These are phyloP conservation scores for Russula olivacea DNA, from an alignment of 768 basidiomycete genomes.

Conservation along the genomic window DNA sequence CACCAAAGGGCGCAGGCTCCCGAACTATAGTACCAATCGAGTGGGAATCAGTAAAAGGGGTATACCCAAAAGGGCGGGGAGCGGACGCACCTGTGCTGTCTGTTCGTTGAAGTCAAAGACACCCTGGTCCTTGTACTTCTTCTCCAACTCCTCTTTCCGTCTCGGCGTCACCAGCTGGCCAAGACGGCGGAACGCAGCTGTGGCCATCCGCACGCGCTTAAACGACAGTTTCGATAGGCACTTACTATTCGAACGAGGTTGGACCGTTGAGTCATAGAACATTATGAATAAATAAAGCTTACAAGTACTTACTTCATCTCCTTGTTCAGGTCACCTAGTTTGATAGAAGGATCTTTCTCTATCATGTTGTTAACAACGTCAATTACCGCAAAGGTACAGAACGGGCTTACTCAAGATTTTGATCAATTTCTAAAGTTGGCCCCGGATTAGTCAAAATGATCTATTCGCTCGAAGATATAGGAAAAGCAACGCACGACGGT, in stretches of 20 bases:
- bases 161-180: background rate
- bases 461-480: background rate
- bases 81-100: background rate
- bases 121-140: background rate
- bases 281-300: background rate
- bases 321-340: background rate
- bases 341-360: slow-evolving; percentile 12
- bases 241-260: background rate
- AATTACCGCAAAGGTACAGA: background rate
- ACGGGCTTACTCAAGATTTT: slow-evolving; percentile 3
- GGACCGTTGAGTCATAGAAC: background rate
- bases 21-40: background rate
- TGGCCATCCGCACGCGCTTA: slow-evolving; percentile 3
- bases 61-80: background rate
- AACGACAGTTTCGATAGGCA: slow-evolving; percentile 5
- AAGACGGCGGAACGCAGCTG: background rate
- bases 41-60: background rate
- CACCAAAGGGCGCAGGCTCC: slow-evolving; percentile 6
- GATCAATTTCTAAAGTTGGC: slow-evolving; percentile 1
- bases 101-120: slow-evolving; percentile 1
- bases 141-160: background rate
- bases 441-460: background rate
- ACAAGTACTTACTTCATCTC: slow-evolving; percentile 9
- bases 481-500: slow-evolving; percentile 12
- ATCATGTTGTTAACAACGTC: background rate